Percentiles rank a stretch among this genome's conserved stretches.
Conservation (phyloP, 1,284 basidiomycete species). For the Polyporus tsugae region DNA sequence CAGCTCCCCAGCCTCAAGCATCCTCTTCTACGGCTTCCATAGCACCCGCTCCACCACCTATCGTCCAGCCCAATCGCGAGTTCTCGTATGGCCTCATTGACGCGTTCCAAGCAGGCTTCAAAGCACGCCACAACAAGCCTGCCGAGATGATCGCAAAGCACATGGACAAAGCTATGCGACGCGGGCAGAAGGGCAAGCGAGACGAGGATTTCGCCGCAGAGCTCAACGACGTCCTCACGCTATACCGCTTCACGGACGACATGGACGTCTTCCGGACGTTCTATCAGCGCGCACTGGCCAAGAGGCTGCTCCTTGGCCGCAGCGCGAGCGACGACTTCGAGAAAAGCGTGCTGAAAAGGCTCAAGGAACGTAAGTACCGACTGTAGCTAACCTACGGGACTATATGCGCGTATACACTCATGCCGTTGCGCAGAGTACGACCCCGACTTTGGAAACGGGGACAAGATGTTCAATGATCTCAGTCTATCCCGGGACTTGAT, state of each 20-base stretch:
- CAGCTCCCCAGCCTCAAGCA: conserved; percentile 31
- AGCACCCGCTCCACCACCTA: conserved; percentile 28
- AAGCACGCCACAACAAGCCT: conserved; percentile 84
- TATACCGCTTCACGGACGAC: conserved; percentile 92
- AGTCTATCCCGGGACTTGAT: conserved; percentile 77
- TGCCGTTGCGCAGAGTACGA: conserved; percentile 71
- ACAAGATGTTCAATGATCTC: conserved; percentile 92
- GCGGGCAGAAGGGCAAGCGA: conserved; percentile 79
- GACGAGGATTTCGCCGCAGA: conserved; percentile 76
- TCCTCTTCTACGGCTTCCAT: conserved; percentile 28
- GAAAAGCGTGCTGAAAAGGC: conserved; percentile 85
- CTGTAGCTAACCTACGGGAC: background rate
- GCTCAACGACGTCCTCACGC: conserved; percentile 80
- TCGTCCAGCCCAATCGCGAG: conserved; percentile 52
- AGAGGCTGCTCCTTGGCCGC: conserved; percentile 86
- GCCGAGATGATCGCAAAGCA: conserved; percentile 96
- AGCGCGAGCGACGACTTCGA: conserved; percentile 95
- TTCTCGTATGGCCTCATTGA: conserved; percentile 73
- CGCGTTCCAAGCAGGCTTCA: conserved; percentile 86
- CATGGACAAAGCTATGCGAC: conserved; percentile 87
- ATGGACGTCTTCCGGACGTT: conserved; percentile 96
- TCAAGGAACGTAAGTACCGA: conserved; percentile 78
- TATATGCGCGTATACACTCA: conserved; percentile 10
- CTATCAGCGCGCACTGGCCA: conserved; percentile 91
- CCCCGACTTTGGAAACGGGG: conserved; percentile 87